These are phyloP conservation scores for Colletotrichum sp. DNA, from an alignment of 2,329 filamentous ascomycete genomes.

Conservation along the genomic window DNA sequence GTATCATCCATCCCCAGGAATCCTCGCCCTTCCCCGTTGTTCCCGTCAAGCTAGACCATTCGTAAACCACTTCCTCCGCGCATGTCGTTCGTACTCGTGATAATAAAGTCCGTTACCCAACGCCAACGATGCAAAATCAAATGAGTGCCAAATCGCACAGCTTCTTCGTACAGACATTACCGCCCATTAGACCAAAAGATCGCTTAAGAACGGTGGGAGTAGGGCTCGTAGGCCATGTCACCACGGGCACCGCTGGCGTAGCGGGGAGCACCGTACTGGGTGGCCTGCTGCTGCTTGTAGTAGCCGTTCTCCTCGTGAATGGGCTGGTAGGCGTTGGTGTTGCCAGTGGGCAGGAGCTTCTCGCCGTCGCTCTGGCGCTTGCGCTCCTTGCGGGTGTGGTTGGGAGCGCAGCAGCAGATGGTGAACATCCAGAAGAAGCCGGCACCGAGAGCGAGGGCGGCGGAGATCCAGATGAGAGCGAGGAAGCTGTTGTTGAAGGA, in stretches of 20 bases:
- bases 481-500: conserved; percentile 74
- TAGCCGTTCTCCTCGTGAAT: conserved; percentile 45
- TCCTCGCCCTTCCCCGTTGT: background rate
- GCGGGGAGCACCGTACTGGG: conserved; percentile 40
- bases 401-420: conserved; percentile 83
- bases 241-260: conserved; percentile 48
- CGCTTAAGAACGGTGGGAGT: conserved; percentile 59
- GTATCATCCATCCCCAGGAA: conserved; percentile 17
- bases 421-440: conserved; percentile 91
- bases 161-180: background rate
- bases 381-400: conserved; percentile 37
- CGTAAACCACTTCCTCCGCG: conserved; percentile 1
- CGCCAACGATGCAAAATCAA: conserved; percentile 19
- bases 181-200: background rate
- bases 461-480: conserved; percentile 77
- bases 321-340: conserved; percentile 50
- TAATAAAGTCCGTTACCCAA: conserved; percentile 10
- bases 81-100: conserved; percentile 14
- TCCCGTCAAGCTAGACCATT: conserved; percentile 3
- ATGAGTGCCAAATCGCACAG: background rate
- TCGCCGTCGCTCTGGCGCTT: conserved; percentile 45
- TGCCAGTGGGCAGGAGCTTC: conserved; percentile 54
- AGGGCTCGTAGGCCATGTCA: conserved; percentile 69
- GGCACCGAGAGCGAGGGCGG: conserved; percentile 76
- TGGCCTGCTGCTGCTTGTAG: conserved; percentile 41